Conservation (phyloP, 371 early-diverging fungal genomes). For the Circinella minor region DNA sequence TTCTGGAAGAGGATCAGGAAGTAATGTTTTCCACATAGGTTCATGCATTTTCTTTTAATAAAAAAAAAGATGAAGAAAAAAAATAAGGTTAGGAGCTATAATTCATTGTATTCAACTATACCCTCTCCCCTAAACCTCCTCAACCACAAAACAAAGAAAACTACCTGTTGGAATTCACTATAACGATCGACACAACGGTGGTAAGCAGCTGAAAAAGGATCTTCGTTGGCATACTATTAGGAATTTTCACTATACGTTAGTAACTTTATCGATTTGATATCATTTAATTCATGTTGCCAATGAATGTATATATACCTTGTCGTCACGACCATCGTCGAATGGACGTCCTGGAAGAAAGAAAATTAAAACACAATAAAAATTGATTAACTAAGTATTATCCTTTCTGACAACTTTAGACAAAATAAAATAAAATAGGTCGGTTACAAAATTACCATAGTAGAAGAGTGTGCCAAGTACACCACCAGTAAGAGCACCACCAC, state of each 20-base stretch:
- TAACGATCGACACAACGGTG: constrained; percentile 49
- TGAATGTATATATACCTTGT: constrained; percentile 26
- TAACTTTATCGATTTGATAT: neutral
- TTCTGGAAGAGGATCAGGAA: constrained; percentile 87
- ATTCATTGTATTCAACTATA: neutral
- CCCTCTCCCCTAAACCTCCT: neutral
- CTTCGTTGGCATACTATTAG: constrained; percentile 42
- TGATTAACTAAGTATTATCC: neutral
- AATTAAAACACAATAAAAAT: neutral
- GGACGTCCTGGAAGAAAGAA: constrained; percentile 26
- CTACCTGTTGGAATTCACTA: constrained; percentile 44
- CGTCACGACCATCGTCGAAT: constrained; percentile 34
- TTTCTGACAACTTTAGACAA: too few species aligned
- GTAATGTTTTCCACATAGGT: constrained; percentile 82
- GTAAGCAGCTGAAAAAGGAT: constrained; percentile 42
- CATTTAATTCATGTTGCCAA: neutral
- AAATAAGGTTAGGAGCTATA: too few species aligned
- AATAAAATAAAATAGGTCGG: too few species aligned
- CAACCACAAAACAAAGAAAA: neutral
- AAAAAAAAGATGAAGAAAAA: too few species aligned
- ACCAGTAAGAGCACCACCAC: constrained; percentile 28
- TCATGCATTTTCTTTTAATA: constrained; percentile 46
- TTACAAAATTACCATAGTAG: constrained; percentile 25
- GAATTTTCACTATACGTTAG: neutral
- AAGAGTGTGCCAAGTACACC: constrained; percentile 25